Evolutionary conservation across 441 rosid species (phyloP).

Genomic region (Corymbia citriodora): DNA sequence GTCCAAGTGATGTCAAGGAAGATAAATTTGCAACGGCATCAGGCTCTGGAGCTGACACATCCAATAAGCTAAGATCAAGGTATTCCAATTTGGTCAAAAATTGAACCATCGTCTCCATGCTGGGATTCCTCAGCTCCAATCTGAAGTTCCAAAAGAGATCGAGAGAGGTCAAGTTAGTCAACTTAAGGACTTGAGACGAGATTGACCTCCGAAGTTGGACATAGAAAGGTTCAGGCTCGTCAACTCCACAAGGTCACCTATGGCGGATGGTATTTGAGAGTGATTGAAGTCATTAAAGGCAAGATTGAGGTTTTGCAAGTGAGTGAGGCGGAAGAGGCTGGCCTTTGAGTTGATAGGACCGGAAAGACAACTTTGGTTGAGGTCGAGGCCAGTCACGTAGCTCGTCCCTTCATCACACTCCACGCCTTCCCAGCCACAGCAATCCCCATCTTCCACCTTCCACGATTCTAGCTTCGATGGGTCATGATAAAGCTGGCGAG

Average conservation of each 20-base stretch:
- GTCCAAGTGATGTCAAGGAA: background rate
- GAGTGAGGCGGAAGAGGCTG: background rate
- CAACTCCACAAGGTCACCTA: background rate
- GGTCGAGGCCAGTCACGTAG: background rate
- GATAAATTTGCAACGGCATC: background rate
- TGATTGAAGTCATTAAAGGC: rapidly evolving
- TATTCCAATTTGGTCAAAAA: background rate
- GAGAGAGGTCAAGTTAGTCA: background rate
- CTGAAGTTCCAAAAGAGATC: rapidly evolving
- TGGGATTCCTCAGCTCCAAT: background rate
- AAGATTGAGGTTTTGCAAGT: background rate
- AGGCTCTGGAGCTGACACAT: background rate
- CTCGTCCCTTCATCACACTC: background rate
- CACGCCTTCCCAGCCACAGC: background rate
- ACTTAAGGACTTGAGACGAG: background rate
- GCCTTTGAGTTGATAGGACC: background rate
- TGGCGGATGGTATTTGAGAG: background rate
- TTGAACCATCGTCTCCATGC: background rate
- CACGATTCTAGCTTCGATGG: background rate
- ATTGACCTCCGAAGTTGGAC: background rate
- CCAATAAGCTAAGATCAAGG: rapidly evolving
- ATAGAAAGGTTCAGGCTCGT: background rate
- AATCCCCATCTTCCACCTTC: background rate
- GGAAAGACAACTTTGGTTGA: background rate
- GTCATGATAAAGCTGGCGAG: no score